These are phyloP conservation scores for Boletus subparvulus DNA, from an alignment of 768 basidiomycete species.

Conservation along the genomic window DNA sequence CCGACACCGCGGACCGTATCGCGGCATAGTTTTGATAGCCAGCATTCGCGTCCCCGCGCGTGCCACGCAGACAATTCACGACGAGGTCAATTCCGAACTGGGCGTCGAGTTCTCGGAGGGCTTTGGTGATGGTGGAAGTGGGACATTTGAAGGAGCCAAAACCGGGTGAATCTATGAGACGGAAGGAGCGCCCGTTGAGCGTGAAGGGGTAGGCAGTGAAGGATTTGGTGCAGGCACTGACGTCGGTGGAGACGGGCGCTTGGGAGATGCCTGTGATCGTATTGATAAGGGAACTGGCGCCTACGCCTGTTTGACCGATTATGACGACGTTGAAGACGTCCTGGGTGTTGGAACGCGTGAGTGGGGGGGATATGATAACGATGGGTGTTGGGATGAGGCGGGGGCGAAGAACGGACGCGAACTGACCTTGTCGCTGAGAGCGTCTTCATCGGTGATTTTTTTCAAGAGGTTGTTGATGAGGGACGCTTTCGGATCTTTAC, in stretches of 20 bases:
- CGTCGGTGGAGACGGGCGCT: conserved; percentile 29
- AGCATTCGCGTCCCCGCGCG: conserved; percentile 29
- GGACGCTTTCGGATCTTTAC: conserved; percentile 26
- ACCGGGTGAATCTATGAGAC: conserved; percentile 32
- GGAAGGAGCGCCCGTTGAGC: conserved; percentile 28
- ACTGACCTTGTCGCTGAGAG: conserved; percentile 25
- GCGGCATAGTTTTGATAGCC: conserved; percentile 28
- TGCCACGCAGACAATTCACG: conserved; percentile 29
- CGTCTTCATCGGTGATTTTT: conserved; percentile 21
- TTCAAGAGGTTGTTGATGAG: conserved; percentile 26
- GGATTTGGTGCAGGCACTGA: conserved; percentile 27
- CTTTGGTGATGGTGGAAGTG: conserved; percentile 22
- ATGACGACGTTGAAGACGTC: conserved; percentile 32
- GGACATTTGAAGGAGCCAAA: conserved; percentile 30
- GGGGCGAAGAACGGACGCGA: background rate
- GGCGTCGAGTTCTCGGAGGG: conserved; percentile 28
- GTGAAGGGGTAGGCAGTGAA: conserved; percentile 26
- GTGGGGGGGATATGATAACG: background rate
- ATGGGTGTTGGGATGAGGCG: background rate
- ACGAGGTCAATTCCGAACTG: conserved; percentile 30
- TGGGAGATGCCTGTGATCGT: conserved; percentile 27
- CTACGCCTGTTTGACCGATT: conserved; percentile 33
- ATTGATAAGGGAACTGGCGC: conserved; percentile 44
- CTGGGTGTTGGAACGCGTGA: conserved; percentile 7
- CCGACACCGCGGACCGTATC: conserved; percentile 29